phyloP scores from a whole-genome alignment of 1,139 yeast species.

The Pichiaceae sp. region DNA sequence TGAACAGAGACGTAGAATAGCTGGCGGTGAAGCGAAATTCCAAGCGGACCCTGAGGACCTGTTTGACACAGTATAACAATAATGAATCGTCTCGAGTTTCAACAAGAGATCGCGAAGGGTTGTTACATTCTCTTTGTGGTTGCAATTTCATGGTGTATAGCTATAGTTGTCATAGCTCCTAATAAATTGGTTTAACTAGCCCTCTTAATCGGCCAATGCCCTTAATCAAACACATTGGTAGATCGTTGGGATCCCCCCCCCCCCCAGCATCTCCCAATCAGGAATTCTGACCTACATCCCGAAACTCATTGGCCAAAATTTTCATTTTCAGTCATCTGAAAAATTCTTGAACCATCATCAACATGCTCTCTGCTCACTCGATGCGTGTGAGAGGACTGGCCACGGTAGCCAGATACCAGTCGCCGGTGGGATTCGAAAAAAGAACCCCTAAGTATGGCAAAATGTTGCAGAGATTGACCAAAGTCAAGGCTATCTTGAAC shows the following conservation, averaged over 20 bases:
- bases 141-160: too few relatives aligned
- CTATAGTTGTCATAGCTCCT: too few relatives aligned
- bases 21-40: conserved; percentile 5
- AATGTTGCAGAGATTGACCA: conserved; percentile 51
- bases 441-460: conserved; percentile 86
- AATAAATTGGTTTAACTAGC: too few relatives aligned
- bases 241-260: too few relatives aligned
- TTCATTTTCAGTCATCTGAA: neutral
- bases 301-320: too few relatives aligned
- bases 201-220: too few relatives aligned
- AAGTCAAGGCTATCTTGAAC: conserved; percentile 56
- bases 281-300: too few relatives aligned
- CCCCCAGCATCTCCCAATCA: too few relatives aligned
- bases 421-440: conserved; percentile 53
- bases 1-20: conserved; percentile 11
- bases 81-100: too few relatives aligned
- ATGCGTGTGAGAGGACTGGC: conserved; percentile 1
- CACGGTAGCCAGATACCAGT: conserved; percentile 10
- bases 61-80: conserved; percentile 1
- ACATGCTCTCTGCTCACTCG: neutral
- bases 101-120: too few relatives aligned
- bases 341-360: neutral
- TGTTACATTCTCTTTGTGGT: too few relatives aligned
- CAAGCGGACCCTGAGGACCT: conserved; percentile 10
- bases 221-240: too few relatives aligned